Conservation (phyloP, 768 basidiomycete species). For the Tulasnella sp. region DNA sequence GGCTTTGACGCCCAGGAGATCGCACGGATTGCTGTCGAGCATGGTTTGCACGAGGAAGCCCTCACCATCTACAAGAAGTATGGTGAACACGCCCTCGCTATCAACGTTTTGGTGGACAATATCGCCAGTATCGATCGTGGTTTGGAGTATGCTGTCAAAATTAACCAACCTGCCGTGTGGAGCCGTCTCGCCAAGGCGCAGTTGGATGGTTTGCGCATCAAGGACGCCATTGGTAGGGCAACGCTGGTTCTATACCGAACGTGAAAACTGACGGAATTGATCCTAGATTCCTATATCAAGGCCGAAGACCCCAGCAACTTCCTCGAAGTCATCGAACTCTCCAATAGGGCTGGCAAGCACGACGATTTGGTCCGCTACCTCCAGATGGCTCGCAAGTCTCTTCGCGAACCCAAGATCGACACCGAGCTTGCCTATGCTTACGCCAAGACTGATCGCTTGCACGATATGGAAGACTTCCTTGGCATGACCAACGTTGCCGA, state of each 20-base stretch:
- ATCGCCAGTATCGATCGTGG: conserved; percentile 97
- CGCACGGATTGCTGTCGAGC: conserved; percentile 93
- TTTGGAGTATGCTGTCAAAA: conserved; percentile 91
- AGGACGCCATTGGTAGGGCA: conserved; percentile 85
- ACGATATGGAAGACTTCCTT: conserved; percentile 99
- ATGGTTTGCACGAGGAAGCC: conserved; percentile 93
- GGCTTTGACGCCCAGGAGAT: conserved; percentile 95
- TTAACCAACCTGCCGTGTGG: conserved; percentile 96
- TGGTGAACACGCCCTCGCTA: conserved; percentile 90
- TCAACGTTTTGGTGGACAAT: conserved; percentile 96
- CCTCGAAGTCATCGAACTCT: conserved; percentile 91
- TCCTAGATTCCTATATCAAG: conserved; percentile 91
- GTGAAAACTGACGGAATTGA: neutral
- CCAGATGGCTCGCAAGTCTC: conserved; percentile 96
- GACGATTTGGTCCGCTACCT: conserved; percentile 96
- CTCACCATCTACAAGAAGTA: conserved; percentile 98
- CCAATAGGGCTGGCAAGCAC: conserved; percentile 83
- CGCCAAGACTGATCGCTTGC: conserved; percentile 81
- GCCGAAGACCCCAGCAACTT: conserved; percentile 94
- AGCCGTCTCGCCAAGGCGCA: conserved; percentile 97
- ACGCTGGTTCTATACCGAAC: conserved; percentile 14
- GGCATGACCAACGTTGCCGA: conserved; percentile 98
- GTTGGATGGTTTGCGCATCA: conserved; percentile 94
- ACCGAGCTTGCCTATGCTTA: conserved; percentile 98
- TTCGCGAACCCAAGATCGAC: conserved; percentile 96